Evolutionary conservation across 2,329 filamentous ascomycete genomes (phyloP), one percentile per base, ranked within the genome.

Genomic region (Fusarium solani-melongenae): DNA sequence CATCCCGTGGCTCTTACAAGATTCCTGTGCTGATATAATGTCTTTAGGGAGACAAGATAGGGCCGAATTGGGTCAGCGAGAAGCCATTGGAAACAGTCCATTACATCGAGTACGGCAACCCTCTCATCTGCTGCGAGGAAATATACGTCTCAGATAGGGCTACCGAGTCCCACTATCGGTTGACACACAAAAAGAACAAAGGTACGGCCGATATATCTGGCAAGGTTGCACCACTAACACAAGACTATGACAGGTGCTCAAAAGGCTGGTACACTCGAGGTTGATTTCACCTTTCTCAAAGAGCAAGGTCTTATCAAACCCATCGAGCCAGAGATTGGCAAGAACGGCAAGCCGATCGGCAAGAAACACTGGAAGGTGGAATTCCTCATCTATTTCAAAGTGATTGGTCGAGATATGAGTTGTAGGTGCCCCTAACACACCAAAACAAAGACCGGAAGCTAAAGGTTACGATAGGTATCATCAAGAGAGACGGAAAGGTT

Each of bases 1-100:
- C 10, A 3, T 5, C 5, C 1, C 31, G 17, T 4, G 2, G 5
- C 0, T 3, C 3, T 15, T 2, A 6, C 0, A 5, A 6, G 9
- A 22, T 20, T 9, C 14, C 0, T 3, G 1, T 0, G 6, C 33
- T 66, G 0, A 67, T 7, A 2, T 0, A 1, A 15, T 0, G 3
- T 5, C 12, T 2, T 6, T 22, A 67, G 64, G 62, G 49, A 6
- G 3, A 27, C 5, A 10, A 0, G 3, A 34, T 67, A 12, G 41
- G 41, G 8, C 22, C 41, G 8, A 46, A 46, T 27, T 46, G 41
- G 41, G 41, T 46, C 8, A 46, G 41, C 5, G 22, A 17, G 5
- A 24, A 46, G 8, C 41, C 41, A 3, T 17, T 46, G 8, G 41
- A 46, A 27, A 27, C 41, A 0, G 14, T 39, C 2, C 56, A 39